Percentiles rank a stretch among this genome's conserved stretches.
Evolutionary conservation across 495 filamentous ascomycete genomes (phyloP).

Genomic region (Aspergillus heteromorphus): DNA sequence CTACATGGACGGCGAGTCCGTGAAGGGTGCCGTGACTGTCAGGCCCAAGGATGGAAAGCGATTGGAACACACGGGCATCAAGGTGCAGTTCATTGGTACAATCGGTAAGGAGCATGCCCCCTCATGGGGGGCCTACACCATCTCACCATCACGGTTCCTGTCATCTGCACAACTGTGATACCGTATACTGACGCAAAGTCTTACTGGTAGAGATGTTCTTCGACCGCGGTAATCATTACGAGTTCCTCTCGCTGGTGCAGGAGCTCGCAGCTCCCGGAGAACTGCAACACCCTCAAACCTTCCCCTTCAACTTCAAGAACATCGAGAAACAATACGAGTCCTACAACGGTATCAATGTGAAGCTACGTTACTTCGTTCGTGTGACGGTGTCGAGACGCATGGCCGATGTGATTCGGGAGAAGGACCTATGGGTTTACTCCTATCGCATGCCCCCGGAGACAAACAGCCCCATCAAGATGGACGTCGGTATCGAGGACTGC

Average conservation of each 20-base stretch:
- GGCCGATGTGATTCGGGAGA: constrained; percentile 96
- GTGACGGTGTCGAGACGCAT: constrained; percentile 95
- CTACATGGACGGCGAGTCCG: constrained; percentile 97
- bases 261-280: constrained; percentile 95
- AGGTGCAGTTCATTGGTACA: constrained; percentile 98
- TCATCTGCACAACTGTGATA: constrained; percentile 2
- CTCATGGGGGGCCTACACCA: background rate
- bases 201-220: constrained; percentile 85
- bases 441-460: constrained; percentile 98
- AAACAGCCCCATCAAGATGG: constrained; percentile 99
- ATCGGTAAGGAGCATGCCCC: constrained; percentile 59
- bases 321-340: constrained; percentile 99
- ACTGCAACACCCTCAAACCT: constrained; percentile 96
- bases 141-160: background rate
- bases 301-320: constrained; percentile 99
- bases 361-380: constrained; percentile 95
- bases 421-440: constrained; percentile 99
- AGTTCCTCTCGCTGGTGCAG: constrained; percentile 93
- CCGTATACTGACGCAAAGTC: background rate
- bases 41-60: constrained; percentile 97
- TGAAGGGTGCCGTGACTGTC: constrained; percentile 91
- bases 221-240: constrained; percentile 97
- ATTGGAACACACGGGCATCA: constrained; percentile 97
- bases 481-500: constrained; percentile 98
- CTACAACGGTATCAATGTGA: constrained; percentile 99